These are phyloP conservation scores for Trypanosoma cruzi DNA, from an alignment of 208 protist genomes.

Conservation along the genomic window DNA sequence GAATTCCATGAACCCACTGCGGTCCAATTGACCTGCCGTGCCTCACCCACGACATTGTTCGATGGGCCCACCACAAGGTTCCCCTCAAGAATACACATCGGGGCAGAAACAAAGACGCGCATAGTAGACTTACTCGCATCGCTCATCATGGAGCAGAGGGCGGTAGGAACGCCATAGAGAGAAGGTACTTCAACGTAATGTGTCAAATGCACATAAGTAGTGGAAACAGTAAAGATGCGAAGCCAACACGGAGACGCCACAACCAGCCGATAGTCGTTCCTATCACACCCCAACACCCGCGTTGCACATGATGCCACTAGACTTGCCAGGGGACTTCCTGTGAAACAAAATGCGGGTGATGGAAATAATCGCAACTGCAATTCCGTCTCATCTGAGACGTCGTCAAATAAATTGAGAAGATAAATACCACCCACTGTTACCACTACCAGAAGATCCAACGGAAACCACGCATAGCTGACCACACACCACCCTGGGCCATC, in stretches of 20 bases:
- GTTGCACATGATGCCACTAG: slow-evolving; percentile 15
- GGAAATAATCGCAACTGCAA: slow-evolving; percentile 28
- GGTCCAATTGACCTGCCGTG: slow-evolving; percentile 13
- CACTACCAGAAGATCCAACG: slow-evolving; percentile 56
- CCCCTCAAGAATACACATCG: slow-evolving; percentile 28
- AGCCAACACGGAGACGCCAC: slow-evolving; percentile 58
- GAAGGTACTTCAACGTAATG: slow-evolving; percentile 44
- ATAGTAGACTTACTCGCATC: slow-evolving; percentile 1
- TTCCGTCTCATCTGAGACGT: slow-evolving; percentile 35
- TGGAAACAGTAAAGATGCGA: slow-evolving; percentile 40
- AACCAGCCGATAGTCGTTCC: slow-evolving; percentile 29
- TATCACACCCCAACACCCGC: slow-evolving; percentile 6
- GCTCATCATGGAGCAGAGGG: slow-evolving; percentile 37
- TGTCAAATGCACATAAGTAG: slow-evolving; percentile 30
- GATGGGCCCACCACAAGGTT: slow-evolving; percentile 1
- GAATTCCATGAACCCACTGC: slow-evolving; percentile 9
- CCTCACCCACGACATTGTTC: neutral
- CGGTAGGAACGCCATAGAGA: slow-evolving; percentile 42
- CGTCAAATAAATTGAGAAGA: slow-evolving; percentile 33
- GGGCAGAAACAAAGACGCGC: slow-evolving; percentile 27
- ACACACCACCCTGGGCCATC: slow-evolving; percentile 10
- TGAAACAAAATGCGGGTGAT: slow-evolving; percentile 15
- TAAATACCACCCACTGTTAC: slow-evolving; percentile 53
- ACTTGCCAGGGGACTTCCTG: slow-evolving; percentile 18
- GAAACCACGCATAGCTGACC: slow-evolving; percentile 65